Evolutionary conservation across 768 basidiomycete species (phyloP), one percentile per base, ranked within the genome.

Genomic region (Pholiota molesta): DNA sequence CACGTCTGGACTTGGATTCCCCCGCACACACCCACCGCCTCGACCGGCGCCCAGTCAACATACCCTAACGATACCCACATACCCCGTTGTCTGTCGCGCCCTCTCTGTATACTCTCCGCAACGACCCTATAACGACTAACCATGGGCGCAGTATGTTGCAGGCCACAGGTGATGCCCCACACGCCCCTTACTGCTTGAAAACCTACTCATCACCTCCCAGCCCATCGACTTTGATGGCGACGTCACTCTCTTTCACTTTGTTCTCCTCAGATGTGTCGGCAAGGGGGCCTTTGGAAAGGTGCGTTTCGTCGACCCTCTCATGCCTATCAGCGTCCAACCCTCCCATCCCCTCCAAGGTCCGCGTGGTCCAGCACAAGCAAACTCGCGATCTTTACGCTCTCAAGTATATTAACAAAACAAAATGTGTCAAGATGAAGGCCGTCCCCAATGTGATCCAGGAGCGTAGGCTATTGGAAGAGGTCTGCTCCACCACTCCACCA

Each of bases 221-320:
- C 93, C 93, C 65, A 90, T 96, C 76, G 95, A 97, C 81, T 97
- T 95, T 72, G 94, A 96, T 68, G 94, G 92, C 66, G 94, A 97
- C 64, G 90, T 95, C 72, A 97, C 94, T 72, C 88, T 99, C 60
- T 99, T 97, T 75, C 97, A 99, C 72, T 99, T 99, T 72, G 85
- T 93, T 64, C 89, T 99, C 42, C 77, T 99, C 19, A 83, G 97
- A 69, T 96, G 94, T 66, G 96, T 99, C n/a, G 97, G 97, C 21
- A 98, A 98, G 75, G 97, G 97, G 55, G 97, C 97, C 1, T 99
- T 99, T 75, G 97, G 97, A 73, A 99, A 99, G 88, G 97, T 95
- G 35, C 57, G 39, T n/a, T 40, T 10, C 52, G 57, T 59, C 37
- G 3, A 17, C 59, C 47, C 29, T 60, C 31, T 45, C 54, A 16